Percentiles rank a stretch among this genome's conserved stretches.
Evolutionary conservation across 2,329 filamentous ascomycete species (phyloP).

Genomic region (Aureobasidium namibiae): DNA sequence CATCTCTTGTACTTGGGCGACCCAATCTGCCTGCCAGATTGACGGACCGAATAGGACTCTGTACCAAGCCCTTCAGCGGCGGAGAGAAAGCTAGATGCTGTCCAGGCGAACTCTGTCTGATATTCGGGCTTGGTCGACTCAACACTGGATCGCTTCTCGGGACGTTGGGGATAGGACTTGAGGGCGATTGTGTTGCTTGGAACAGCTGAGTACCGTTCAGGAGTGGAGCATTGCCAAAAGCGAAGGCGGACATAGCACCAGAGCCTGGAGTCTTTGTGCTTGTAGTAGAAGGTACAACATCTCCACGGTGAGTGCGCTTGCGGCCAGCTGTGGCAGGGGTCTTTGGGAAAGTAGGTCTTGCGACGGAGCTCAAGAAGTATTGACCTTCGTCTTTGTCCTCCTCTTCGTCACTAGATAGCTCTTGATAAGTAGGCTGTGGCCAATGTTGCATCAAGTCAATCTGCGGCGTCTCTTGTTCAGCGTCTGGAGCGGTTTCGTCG

Average conservation of each 20-base stretch:
- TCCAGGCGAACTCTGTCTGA: conserved; percentile 25
- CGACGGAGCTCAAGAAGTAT: conserved; percentile 15
- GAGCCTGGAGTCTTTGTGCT: conserved; percentile 35
- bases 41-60: conserved; percentile 18
- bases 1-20: conserved; percentile 12
- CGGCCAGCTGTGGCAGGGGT: conserved; percentile 35
- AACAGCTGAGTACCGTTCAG: conserved; percentile 40
- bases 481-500: neutral
- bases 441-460: conserved; percentile 25
- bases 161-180: conserved; percentile 32
- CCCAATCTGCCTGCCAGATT: neutral
- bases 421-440: conserved; percentile 20
- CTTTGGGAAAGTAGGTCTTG: conserved; percentile 26
- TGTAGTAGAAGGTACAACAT: conserved; percentile 33
- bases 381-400: conserved; percentile 15
- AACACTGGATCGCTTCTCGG: conserved; percentile 36
- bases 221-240: conserved; percentile 27
- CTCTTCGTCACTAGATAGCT: conserved; percentile 17
- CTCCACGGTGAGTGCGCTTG: conserved; percentile 32
- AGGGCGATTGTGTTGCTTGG: conserved; percentile 36
- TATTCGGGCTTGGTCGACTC: conserved; percentile 38
- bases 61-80: conserved; percentile 14
- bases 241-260: conserved; percentile 17
- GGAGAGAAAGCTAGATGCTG: conserved; percentile 15
- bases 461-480: conserved; percentile 24